phyloP scores from a whole-genome alignment of 192 early-diverging fungal species.

The Coemansia interrupta region DNA sequence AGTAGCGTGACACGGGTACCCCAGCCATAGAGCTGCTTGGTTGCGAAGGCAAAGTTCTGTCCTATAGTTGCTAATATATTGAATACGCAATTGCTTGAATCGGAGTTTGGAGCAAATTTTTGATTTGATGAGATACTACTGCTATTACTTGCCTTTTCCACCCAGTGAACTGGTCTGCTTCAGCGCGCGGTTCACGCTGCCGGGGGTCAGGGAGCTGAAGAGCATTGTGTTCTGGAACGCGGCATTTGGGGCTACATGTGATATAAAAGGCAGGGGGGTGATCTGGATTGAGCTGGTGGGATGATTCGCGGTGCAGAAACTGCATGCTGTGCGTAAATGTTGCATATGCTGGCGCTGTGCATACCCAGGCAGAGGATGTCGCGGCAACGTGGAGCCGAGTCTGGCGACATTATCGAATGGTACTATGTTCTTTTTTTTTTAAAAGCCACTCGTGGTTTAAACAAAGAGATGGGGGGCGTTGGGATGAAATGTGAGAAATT shows the following conservation, averaged over 20 bases:
- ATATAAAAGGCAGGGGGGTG: not conserved
- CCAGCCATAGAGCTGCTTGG: conserved; percentile 12
- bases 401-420: no score
- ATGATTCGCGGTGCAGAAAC: not conserved
- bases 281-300: not conserved
- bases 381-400: conserved; percentile 1
- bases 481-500: no score
- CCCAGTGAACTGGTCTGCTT: conserved; percentile 35
- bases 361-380: conserved; percentile 12
- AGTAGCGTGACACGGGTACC: conserved; percentile 19
- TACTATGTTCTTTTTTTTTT: no score
- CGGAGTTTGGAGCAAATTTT: no score
- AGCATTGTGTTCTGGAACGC: conserved; percentile 28
- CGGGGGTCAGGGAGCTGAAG: conserved; percentile 13
- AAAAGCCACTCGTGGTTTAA: no score
- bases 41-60: conserved; percentile 39
- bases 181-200: conserved; percentile 24
- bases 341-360: not conserved
- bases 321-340: not conserved
- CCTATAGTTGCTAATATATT: not conserved
- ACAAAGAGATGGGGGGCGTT: no score
- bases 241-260: conserved; percentile 33
- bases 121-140: not conserved
- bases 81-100: no score
- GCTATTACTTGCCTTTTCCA: conserved; percentile 22